phyloP scores from a whole-genome alignment of 495 filamentous ascomycete genomes.

The Achaetomiella virescens region DNA sequence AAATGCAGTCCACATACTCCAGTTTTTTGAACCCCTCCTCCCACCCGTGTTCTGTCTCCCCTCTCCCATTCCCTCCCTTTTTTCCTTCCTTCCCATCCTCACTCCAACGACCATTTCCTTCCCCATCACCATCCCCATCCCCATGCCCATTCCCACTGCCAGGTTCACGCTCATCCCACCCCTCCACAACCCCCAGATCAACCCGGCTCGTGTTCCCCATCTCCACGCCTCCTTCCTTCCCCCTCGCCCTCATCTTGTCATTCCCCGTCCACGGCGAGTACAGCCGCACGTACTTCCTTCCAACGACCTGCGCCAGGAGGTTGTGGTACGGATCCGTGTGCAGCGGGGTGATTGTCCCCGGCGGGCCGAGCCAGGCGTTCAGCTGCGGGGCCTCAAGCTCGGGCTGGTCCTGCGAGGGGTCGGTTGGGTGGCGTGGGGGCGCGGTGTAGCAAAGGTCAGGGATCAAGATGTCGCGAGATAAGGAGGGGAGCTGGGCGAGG shows the following conservation, averaged over 20 bases:
- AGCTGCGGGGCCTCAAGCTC: constrained; percentile 38
- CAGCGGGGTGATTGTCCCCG: constrained; percentile 80
- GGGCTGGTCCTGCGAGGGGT: constrained; percentile 38
- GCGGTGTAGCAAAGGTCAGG: constrained; percentile 82
- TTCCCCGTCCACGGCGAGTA: constrained; percentile 61
- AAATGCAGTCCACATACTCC: constrained; percentile 69
- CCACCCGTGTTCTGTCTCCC: constrained; percentile 56
- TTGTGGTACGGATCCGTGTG: constrained; percentile 96
- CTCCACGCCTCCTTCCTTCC: constrained; percentile 66
- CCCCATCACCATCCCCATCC: constrained; percentile 7
- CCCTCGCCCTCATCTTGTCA: constrained; percentile 55
- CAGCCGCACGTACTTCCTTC: constrained; percentile 81
- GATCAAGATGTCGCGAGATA: constrained; percentile 55
- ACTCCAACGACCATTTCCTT: no score
- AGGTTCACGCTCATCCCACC: constrained; percentile 40
- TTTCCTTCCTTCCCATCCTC: constrained; percentile 46
- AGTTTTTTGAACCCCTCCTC: constrained; percentile 51
- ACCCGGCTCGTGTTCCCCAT: constrained; percentile 86
- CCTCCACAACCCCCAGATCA: constrained; percentile 59
- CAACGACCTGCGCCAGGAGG: constrained; percentile 83
- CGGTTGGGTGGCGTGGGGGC: constrained; percentile 49
- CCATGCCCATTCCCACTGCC: no score
- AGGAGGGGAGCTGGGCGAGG: constrained; percentile 37
- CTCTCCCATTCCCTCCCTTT: constrained; percentile 28
- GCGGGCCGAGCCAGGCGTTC: constrained; percentile 94